Evolutionary conservation across 2,329 filamentous ascomycete species (phyloP), one percentile per base, ranked within the genome.

Genomic region (Blastomyces parvus): DNA sequence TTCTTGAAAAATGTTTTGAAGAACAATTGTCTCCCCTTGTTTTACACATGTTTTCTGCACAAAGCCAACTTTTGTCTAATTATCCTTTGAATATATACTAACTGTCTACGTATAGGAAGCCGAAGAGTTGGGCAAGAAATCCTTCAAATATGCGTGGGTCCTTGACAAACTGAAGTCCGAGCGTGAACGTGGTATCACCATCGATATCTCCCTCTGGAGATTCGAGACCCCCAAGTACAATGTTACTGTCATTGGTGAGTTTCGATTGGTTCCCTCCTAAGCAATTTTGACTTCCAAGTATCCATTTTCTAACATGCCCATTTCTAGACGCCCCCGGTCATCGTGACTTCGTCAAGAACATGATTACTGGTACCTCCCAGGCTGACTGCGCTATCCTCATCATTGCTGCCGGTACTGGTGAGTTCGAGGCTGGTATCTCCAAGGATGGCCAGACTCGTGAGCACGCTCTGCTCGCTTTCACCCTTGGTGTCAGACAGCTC

Each of bases 321-420:
- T 62, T 68, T 57, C 11, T 72, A 89, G 90, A 99, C 79, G 94
- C 94, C 81, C 94, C 94, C 78, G 94, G 94, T 84, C 94, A 99
- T 84, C 93, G 94, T 94, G 94, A 99, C 80, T 99, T 97, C 88
- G 97, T 99, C 91, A 99, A 99, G 93, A 99, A 97, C 92, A 99
- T 99, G 94, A 99, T 99, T 83, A 97, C 94, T 89, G 94, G 94
- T 92, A 97, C 94, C 79, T 99, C 94, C 82, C 94, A 97, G 89
- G 94, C 94, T 76, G 94, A 99, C 80, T 97, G 94, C 84, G 94
- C 94, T 78, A 91, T 99, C 82, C 92, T 99, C 86, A 97, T 99
- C 85, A 99, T 99, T 83, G 94, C 93, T 76, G 91, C 94, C 78
- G 94, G 94, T 86, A 96, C 91, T 91, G 94, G 94, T 97, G 94